Evolutionary conservation across 2,329 filamentous ascomycete species (phyloP).

Genomic region (Epichloe elymi): DNA sequence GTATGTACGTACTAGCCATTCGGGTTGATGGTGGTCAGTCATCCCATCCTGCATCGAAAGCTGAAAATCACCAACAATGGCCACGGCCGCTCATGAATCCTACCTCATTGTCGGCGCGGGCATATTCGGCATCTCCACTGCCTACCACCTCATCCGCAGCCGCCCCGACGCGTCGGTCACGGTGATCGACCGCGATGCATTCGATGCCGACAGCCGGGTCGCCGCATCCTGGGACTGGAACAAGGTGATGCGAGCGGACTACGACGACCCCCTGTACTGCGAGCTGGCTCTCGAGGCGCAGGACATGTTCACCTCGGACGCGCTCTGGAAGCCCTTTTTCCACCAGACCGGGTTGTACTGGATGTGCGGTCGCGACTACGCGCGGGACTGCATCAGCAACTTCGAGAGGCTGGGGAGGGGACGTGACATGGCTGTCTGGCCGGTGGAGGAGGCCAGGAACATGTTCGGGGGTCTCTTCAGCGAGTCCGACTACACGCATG

Average conservation of each 20-base stretch:
- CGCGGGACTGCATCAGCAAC: slow-evolving; percentile 38
- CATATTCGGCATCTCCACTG: slow-evolving; percentile 52
- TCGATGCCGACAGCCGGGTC: slow-evolving; percentile 31
- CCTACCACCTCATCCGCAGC: slow-evolving; percentile 44
- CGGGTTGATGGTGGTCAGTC: no score
- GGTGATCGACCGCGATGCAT: slow-evolving; percentile 43
- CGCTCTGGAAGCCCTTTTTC: slow-evolving; percentile 42
- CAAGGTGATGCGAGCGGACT: slow-evolving; percentile 59
- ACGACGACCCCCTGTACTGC: slow-evolving; percentile 50
- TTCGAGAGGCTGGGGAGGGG: slow-evolving; percentile 31
- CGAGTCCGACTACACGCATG: slow-evolving; percentile 45
- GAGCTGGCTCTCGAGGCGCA: slow-evolving; percentile 52
- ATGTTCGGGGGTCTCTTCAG: slow-evolving; percentile 46
- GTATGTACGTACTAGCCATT: no score
- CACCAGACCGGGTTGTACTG: slow-evolving; percentile 47
- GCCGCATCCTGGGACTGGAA: slow-evolving; percentile 64
- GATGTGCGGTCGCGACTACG: slow-evolving; percentile 38
- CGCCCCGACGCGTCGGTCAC: slow-evolving; percentile 38
- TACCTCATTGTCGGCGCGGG: slow-evolving; percentile 52
- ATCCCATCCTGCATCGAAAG: neutral
- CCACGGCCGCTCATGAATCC: slow-evolving; percentile 17
- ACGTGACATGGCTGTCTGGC: slow-evolving; percentile 28
- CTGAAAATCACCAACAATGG: neutral
- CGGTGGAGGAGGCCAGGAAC: slow-evolving; percentile 31
- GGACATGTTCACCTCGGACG: slow-evolving; percentile 44